phyloP scores from a whole-genome alignment of 2,329 filamentous ascomycete species.

The Canariomyces notabilis region DNA sequence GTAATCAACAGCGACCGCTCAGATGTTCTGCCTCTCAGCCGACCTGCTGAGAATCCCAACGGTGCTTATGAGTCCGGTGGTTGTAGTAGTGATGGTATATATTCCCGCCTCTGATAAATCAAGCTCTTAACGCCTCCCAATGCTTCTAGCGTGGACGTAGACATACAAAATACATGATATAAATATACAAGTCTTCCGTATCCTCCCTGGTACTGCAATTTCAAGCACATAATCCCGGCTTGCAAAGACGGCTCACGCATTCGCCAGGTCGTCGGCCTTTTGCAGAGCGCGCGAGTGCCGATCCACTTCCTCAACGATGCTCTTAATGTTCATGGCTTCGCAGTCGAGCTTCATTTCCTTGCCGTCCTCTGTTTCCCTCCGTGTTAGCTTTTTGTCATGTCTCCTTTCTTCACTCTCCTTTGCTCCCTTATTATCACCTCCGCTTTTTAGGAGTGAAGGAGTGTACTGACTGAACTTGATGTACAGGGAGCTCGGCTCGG shows the following conservation, averaged over 20 bases:
- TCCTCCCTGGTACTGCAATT: not conserved
- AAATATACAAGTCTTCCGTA: conserved; percentile 2
- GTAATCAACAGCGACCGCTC: too few species aligned
- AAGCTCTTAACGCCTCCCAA: conserved; percentile 16
- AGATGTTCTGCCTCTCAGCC: too few species aligned
- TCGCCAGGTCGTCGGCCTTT: conserved; percentile 72
- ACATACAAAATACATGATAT: conserved; percentile 8
- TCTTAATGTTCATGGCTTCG: conserved; percentile 75
- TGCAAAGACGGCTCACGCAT: conserved; percentile 31
- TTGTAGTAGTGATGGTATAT: not conserved
- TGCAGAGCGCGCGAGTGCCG: conserved; percentile 78
- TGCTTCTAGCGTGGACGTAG: conserved; percentile 5
- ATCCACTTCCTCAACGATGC: conserved; percentile 83
- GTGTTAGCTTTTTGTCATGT: conserved; percentile 5
- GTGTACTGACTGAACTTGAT: conserved; percentile 76
- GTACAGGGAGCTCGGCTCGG: conserved; percentile 61
- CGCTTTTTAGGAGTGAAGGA: not conserved
- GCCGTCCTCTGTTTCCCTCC: conserved; percentile 68
- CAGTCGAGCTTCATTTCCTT: conserved; percentile 82
- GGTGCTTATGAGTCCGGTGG: not conserved
- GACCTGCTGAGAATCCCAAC: too few species aligned
- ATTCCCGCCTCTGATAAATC: not conserved
- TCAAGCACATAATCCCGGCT: not conserved
- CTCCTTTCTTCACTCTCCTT: not conserved
- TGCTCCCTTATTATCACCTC: too few species aligned